Base-by-base conservation (phyloP, 1,284 basidiomycete genomes). In the Testicularia cyperi region DNA sequence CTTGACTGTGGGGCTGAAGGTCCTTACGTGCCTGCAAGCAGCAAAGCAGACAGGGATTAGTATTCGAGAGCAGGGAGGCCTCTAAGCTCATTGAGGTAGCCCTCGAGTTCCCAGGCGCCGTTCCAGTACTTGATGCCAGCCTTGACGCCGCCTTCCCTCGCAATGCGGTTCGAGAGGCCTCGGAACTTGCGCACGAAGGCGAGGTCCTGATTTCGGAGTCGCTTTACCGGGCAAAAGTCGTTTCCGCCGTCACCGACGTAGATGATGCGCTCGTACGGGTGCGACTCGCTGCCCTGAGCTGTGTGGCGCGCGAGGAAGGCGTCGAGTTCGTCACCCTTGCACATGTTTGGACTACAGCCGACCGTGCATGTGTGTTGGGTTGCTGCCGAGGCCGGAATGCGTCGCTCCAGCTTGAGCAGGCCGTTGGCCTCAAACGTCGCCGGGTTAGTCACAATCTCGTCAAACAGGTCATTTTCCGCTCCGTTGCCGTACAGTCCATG, bases 321-420 rank as follows among this genome's bases (percentile, higher is more conserved):
- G 5, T 87, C 83, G 22, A 98, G 82, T 77, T 98, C 94, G 65
- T 88, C 86, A 29, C 94, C 94, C 82, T 98, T 98, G 82, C 94
- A 98, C 92, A 98, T 96, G 80, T 98, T 98, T 9, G 88, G 83
- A 47, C 86, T 86, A 80, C 94, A 98, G 13, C 94, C 94, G 41
- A 96, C 82, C 39, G 80, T 81, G 79, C 94, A 98, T 2, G 72
- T 76, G 77, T 98, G 95, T 0, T 47, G 30, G 1, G 84, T 86
- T 14, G 47, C 46, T 2, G 45, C 60, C 29, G 80, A 75, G 13
- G 88, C 86, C 41, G 86, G 85, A 28, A 97, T 80, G 32, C 87
- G 83, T 18, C 92, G 82, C 21, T 83, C 81, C 42, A 98, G 80
- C 54, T 86, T 84, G 45, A 98, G 84, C 8, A 88, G 81, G 37